Evolutionary conservation across 2,329 filamentous ascomycete species (phyloP).

Genomic region (Aspergillus candidus): DNA sequence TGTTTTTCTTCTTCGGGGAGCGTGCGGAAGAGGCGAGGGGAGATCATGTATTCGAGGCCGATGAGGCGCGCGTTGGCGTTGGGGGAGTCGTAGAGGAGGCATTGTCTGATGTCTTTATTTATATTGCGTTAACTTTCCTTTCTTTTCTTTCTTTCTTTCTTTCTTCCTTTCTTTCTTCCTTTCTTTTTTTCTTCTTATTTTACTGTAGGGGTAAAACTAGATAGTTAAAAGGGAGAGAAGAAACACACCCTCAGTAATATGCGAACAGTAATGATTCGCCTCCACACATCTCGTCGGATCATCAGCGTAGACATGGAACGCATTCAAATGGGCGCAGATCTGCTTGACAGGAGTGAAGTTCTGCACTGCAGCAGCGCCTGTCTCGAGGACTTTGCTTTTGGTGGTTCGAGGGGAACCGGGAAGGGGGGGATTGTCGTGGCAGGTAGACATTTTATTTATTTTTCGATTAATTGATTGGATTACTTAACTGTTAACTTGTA

Average conservation of each 20-base stretch:
- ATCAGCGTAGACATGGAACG: conserved; percentile 77
- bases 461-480: not conserved
- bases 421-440: conserved; percentile 8
- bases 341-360: conserved; percentile 64
- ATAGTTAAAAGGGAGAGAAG: not conserved
- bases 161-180: no score
- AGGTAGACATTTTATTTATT: conserved; percentile 3
- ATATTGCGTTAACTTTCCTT: not conserved
- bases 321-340: conserved; percentile 77
- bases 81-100: conserved; percentile 73
- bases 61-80: conserved; percentile 65
- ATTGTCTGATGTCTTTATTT: conserved; percentile 65
- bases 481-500: not conserved
- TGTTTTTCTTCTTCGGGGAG: conserved; percentile 62
- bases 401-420: conserved; percentile 28
- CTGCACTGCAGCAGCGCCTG: conserved; percentile 32
- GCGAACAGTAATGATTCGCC: conserved; percentile 78
- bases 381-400: conserved; percentile 35
- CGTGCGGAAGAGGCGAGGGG: conserved; percentile 59
- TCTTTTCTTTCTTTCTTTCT: no score
- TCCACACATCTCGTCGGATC: conserved; percentile 66
- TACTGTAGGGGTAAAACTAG: not conserved
- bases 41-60: conserved; percentile 85
- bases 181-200: no score
- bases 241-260: conserved; percentile 56